phyloP scores from a whole-genome alignment of 495 filamentous ascomycete species.

The Diplogelasinospora grovesii region DNA sequence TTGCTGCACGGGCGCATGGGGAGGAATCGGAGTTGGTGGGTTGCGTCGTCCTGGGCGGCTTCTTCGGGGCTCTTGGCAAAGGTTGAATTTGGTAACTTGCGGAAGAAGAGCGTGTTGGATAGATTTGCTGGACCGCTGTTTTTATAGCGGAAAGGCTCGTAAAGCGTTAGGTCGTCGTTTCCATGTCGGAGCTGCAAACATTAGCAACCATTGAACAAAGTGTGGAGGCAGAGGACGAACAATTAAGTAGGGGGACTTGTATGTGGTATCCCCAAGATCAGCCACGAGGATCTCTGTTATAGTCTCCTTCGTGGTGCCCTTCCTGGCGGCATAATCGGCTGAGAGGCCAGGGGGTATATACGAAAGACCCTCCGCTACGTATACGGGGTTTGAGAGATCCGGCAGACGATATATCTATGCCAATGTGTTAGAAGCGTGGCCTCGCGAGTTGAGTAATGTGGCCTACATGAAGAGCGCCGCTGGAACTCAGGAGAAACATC shows the following conservation, averaged over 20 bases:
- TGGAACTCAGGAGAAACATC: conserved; percentile 65
- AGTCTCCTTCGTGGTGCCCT: conserved; percentile 60
- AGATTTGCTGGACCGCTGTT: conserved; percentile 22
- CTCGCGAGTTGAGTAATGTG: neutral
- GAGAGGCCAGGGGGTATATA: conserved; percentile 74
- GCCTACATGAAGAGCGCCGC: conserved; percentile 68
- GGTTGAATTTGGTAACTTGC: conserved; percentile 62
- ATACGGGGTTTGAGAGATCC: conserved; percentile 53
- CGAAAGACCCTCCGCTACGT: conserved; percentile 61
- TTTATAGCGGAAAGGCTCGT: conserved; percentile 62
- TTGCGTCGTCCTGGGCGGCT: conserved; percentile 26
- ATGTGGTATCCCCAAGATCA: conserved; percentile 69
- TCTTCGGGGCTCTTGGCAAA: conserved; percentile 47
- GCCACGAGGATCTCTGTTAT: conserved; percentile 73
- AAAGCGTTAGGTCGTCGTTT: conserved; percentile 78
- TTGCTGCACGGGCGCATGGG: conserved; percentile 59
- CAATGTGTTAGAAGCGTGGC: conserved; percentile 2
- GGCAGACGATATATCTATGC: conserved; percentile 56
- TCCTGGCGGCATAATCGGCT: conserved; percentile 57
- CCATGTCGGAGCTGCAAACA: conserved; percentile 59
- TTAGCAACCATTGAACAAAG: conserved; percentile 8
- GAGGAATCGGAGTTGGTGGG: conserved; percentile 35
- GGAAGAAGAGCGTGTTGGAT: conserved; percentile 56
- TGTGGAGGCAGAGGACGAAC: conserved; percentile 32
- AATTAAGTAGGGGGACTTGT: conserved; percentile 71